Base-by-base conservation (phyloP, 164 flowering plant genomes). In the Pachysandra terminalis region DNA sequence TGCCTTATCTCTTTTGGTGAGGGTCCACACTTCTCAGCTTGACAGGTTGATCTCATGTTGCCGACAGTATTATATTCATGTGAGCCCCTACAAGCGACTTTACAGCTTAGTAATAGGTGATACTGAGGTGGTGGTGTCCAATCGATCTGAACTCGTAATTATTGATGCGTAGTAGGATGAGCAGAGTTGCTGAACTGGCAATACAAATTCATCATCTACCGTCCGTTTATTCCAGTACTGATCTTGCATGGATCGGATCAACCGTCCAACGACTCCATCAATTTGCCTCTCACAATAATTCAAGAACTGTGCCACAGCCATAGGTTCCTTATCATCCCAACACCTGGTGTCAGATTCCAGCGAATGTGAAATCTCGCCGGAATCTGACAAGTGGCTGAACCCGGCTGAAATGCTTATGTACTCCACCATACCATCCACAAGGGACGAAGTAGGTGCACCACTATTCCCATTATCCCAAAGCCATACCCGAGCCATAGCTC, bases 401-500 rank as follows among this genome's bases (percentile, higher is more conserved):
- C 82, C 86, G 0, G 81, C 80, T 59, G 41, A 17, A 13, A 37
- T 37, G 35, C 22, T 28, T 3, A 84, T 62, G 52, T 79, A 82
- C 68, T 82, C 87, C 0, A 78, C 87, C 70, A 85, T 63, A 16
- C 91, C 89, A n/a, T 77, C 76, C 9, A 80, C 8, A 0, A 87
- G 67, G 40, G 53, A 16, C 41, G 51, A 25, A n/a, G n/a, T n/a
- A 0, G 87, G 84, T 23, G 81, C 86, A 5, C 63, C 62, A n/a
- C n/a, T n/a, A 0, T 68, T 53, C 32, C 56, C 55, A 16, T 74
- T 78, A 61, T 76, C 75, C 78, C 77, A 80, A 0, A 85, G 64
- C 87, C 87, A 85, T 56, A 82, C 68, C 7, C 83, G 74, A 17
- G 82, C 82, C 84, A 85, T 74, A 17, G 79, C 86, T 5, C 77